Conservation (phyloP, 1,284 basidiomycete species). For the Amylostereum chailletii region DNA sequence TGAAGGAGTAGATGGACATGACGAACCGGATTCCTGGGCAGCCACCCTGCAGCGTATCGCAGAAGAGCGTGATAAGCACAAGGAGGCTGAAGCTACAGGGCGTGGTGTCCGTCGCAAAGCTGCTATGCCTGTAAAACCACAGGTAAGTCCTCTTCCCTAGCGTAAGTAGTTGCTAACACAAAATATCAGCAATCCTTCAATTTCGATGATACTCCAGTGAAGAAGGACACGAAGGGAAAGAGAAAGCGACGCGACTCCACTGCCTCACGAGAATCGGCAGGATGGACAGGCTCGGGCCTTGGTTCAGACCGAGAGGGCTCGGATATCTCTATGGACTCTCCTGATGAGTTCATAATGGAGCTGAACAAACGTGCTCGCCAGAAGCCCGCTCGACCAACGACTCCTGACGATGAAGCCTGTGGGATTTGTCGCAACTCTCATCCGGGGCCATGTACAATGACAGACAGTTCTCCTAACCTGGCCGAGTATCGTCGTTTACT, state of each 20-base stretch:
- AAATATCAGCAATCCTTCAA: conserved; percentile 17
- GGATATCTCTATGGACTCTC: not conserved
- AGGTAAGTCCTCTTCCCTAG: conserved; percentile 27
- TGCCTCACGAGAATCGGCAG: conserved; percentile 5
- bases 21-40: conserved; percentile 71
- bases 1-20: conserved; percentile 27
- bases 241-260: conserved; percentile 6
- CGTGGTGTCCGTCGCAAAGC: conserved; percentile 66
- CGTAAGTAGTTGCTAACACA: not conserved
- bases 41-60: conserved; percentile 60
- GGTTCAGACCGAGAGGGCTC: not conserved
- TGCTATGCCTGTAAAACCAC: conserved; percentile 40
- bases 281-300: not conserved
- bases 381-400: conserved; percentile 9
- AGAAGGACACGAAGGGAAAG: conserved; percentile 8
- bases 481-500: conserved; percentile 61
- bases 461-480: conserved; percentile 51
- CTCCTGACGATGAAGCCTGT: conserved; percentile 26
- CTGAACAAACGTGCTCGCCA: conserved; percentile 8
- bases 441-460: conserved; percentile 51
- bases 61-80: conserved; percentile 33
- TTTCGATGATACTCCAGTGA: conserved; percentile 21
- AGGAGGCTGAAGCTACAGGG: conserved; percentile 34
- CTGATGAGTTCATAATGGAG: conserved; percentile 7
- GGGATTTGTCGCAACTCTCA: conserved; percentile 57